Conservation (phyloP, 352 stramenopile species). For the Phytophthora pisi region DNA sequence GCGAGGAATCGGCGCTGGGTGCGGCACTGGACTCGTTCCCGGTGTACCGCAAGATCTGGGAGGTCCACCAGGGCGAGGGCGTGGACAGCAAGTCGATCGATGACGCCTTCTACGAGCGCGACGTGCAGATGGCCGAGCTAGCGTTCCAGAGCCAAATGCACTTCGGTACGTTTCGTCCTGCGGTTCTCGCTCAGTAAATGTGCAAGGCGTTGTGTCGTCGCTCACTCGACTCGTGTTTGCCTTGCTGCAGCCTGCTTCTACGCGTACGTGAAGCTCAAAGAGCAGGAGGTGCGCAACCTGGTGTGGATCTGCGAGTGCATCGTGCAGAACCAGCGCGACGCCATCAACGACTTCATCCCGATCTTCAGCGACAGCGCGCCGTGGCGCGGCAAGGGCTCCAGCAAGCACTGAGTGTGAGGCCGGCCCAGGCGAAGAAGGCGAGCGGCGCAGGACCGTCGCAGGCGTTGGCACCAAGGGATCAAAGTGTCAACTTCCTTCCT, state of each 20-base stretch:
- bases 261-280: conserved; percentile 99
- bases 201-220: not conserved
- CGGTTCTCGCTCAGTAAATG: not conserved
- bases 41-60: conserved; percentile 97
- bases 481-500: not conserved
- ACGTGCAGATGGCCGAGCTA: conserved; percentile 98
- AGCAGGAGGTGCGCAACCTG: conserved; percentile 99
- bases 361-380: conserved; percentile 97
- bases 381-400: conserved; percentile 84
- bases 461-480: not conserved
- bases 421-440: not conserved
- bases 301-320: conserved; percentile 99
- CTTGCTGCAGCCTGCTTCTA: conserved; percentile 92
- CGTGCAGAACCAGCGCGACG: conserved; percentile 98
- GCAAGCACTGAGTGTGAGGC: conserved; percentile 49
- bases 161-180: conserved; percentile 76
- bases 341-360: conserved; percentile 99
- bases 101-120: conserved; percentile 99
- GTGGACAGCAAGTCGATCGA: conserved; percentile 98
- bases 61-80: conserved; percentile 93
- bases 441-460: not conserved
- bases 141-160: conserved; percentile 99
- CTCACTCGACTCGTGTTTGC: conserved; percentile 2
- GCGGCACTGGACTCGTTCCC: conserved; percentile 94
- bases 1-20: conserved; percentile 89